Evolutionary conservation across 2,329 filamentous ascomycete genomes (phyloP), one percentile per base, ranked within the genome.

Genomic region (Microdochium paspali): DNA sequence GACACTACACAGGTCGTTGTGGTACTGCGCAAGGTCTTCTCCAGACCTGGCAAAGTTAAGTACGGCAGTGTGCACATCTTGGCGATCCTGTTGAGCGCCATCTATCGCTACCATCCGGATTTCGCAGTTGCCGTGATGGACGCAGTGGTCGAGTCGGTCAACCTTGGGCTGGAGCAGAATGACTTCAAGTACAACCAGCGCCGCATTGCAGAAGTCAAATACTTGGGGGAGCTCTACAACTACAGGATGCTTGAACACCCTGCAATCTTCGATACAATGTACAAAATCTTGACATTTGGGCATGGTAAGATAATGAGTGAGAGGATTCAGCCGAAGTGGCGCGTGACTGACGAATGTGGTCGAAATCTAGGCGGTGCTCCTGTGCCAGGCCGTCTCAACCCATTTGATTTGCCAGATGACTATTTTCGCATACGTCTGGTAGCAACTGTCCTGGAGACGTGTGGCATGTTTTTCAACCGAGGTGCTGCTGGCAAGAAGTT

Each of bases 111-210:
- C 57, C 93, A 98, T 55, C 87, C 90, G 49, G 82, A 84, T 10
- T 98, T 98, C 59, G 87, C 90, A 18, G 85, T 95, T 48, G 80
- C 80, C n/a, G 83, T 96, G 44, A 88, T 98, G 52, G 93, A 98
- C 62, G 90, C 91, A 53, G 71, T 97, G 5, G 74, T 97, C 15
- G 94, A 98, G 65, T 85, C 87, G 5, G 85, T 98, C 53, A 85
- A 79, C 1, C 78, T 94, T 53, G 93, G 93, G 1, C 74, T 98
- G 2, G 93, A 98, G 66, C 81, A 90, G 56, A 97, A 97, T 58
- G 93, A 98, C 62, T 98, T 96, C 75, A 90, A 94, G 59, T 94
- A 90, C 69, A 96, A 95, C 61, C 93, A 98, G 66, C 85, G 90
- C 50, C 85, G 93, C 21, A 84, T 98, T 52, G 88, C 94, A 2